A percentile compares a stretch with the other conserved stretches of the same genome.
These are phyloP conservation scores for Penicillium verrucosum DNA, from an alignment of 2,329 filamentous ascomycete species.

Conservation along the genomic window DNA sequence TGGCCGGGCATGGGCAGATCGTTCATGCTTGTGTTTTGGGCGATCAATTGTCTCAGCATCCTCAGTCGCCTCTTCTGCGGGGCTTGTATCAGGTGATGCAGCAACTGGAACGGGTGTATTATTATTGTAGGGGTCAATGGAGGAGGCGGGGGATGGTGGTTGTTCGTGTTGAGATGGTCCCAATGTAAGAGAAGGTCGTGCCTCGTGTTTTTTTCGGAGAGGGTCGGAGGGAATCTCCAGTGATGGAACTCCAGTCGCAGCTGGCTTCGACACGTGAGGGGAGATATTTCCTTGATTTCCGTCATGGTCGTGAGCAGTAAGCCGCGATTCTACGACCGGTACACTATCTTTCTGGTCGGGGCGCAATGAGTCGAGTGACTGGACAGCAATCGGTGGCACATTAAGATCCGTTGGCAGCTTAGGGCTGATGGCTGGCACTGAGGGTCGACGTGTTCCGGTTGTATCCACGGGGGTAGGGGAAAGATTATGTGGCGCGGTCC, in stretches of 20 bases:
- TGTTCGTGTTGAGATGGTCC: slow-evolving; percentile 33
- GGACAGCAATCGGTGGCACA: slow-evolving; percentile 30
- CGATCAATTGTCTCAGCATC: slow-evolving; percentile 46
- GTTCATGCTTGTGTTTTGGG: slow-evolving; percentile 24
- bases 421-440: slow-evolving; percentile 10
- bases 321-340: slow-evolving; percentile 22
- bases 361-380: slow-evolving; percentile 53
- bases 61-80: slow-evolving; percentile 57
- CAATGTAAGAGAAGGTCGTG: slow-evolving; percentile 28
- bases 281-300: slow-evolving; percentile 19
- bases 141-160: slow-evolving; percentile 58
- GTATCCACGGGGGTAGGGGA: slow-evolving; percentile 10
- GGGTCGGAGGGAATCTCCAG: slow-evolving; percentile 17
- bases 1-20: slow-evolving; percentile 24
- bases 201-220: slow-evolving; percentile 28
- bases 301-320: slow-evolving; percentile 24
- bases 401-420: slow-evolving; percentile 12
- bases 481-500: slow-evolving; percentile 5
- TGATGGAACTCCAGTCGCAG: slow-evolving; percentile 13
- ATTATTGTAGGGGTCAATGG: slow-evolving; percentile 65
- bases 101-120: slow-evolving; percentile 68
- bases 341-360: slow-evolving; percentile 16
- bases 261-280: slow-evolving; percentile 19
- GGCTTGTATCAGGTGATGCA: slow-evolving; percentile 70
- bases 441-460: slow-evolving; percentile 3